Evolutionary conservation across 2,329 filamentous ascomycete species (phyloP), one percentile per base, ranked within the genome.

Genomic region (Penicillium brevicompactum): DNA sequence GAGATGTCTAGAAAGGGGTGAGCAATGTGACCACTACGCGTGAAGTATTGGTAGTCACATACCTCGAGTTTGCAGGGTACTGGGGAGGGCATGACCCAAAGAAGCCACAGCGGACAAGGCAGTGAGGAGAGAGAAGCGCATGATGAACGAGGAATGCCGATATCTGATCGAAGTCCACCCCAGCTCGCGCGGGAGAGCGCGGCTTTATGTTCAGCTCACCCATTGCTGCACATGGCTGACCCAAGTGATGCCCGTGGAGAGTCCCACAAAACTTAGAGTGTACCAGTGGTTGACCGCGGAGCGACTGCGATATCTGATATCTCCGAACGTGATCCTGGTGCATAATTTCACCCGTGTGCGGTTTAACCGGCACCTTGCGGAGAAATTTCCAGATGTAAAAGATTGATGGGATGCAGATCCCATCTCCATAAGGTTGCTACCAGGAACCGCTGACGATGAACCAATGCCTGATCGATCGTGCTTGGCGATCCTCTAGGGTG

Each of bases 1-100:
- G 58, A 18, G 8, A 64, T 41, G 48, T 64, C 61, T 64, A 34
- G 4, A 10, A 8, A 11, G 11, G 31, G 30, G 37, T 58, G 3
- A 58, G 53, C 11, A 18, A 49, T 27, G 24, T n/a, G 6, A 47
- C 31, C n/a, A 31, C 3, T 6, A 18, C 5, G 2, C 4, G 18
- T 40, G 5, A 11, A n/a, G 1, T 11, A 40, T 1, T 41, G 21
- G 8, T 41, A 21, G 41, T 5, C 8, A 43, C n/a, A 11, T 58
- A 64, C 60, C 61, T 53, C 61, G 56, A 24, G 46, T 7, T 21
- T 56, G 43, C 37, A 64, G 37, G 3, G 41, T 32, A 9, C 44
- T 42, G 5, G 58, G 61, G 7, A 53, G 32, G 37, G 61, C 56
- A 49, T 50, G 22, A 8, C 55, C 44, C 38, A 59, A 18, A 3